Conservation (phyloP, 805 yeast genomes). For the Candida nanaspora region DNA sequence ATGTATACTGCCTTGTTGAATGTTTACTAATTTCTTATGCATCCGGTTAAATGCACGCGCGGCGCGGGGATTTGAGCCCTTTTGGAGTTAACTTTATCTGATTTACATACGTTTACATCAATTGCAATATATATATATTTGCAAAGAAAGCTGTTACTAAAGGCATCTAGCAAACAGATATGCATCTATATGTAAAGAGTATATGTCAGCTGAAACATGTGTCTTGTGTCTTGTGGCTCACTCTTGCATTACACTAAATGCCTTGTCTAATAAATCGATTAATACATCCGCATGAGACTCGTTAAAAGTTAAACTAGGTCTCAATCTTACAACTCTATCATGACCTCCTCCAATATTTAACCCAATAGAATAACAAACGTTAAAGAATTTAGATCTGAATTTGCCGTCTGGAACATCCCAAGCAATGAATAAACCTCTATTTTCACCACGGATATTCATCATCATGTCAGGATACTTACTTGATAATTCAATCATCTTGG, state of each 20-base stretch:
- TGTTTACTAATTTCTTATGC: too few relatives aligned
- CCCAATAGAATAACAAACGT: slow-evolving; percentile 49
- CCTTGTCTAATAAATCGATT: slow-evolving; percentile 29
- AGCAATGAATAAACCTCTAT: slow-evolving; percentile 62
- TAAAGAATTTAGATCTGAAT: slow-evolving; percentile 49
- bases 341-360: slow-evolving; percentile 75
- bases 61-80: too few relatives aligned
- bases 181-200: too few relatives aligned
- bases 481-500: slow-evolving; percentile 38
- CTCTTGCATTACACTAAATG: background rate
- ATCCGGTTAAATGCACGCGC: too few relatives aligned
- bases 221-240: too few relatives aligned
- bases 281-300: slow-evolving; percentile 63
- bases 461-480: slow-evolving; percentile 40
- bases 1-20: too few relatives aligned
- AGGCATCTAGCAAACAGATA: too few relatives aligned
- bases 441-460: slow-evolving; percentile 53
- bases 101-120: too few relatives aligned
- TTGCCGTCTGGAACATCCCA: slow-evolving; percentile 46
- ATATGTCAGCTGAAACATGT: too few relatives aligned
- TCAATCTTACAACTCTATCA: slow-evolving; percentile 54
- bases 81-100: too few relatives aligned
- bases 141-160: too few relatives aligned
- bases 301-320: slow-evolving; percentile 66
- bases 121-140: too few relatives aligned